Percentiles rank a stretch among this genome's conserved stretches.
phyloP scores from a whole-genome alignment of 164 flowering plant genomes.

The Brasenia schreberi region DNA sequence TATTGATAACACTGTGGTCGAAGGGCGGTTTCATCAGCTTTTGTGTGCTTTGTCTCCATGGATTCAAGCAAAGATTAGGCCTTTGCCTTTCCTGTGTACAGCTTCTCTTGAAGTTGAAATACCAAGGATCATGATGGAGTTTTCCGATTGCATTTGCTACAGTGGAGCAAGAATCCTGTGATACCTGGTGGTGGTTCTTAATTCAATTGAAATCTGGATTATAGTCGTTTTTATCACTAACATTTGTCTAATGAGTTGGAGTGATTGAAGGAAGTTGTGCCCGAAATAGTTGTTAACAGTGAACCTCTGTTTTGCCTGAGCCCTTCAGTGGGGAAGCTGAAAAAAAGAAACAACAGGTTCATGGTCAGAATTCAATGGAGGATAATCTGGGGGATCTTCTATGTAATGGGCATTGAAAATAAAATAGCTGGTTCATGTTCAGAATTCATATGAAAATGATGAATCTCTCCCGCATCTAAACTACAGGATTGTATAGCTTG shows the following conservation, averaged over 20 bases:
- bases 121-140: constrained; percentile 65
- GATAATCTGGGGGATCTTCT: constrained; percentile 53
- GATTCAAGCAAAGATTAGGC: constrained; percentile 61
- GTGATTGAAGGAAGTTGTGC: constrained; percentile 40
- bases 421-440: no score
- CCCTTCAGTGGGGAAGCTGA: constrained; percentile 49
- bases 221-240: constrained; percentile 23
- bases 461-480: constrained; percentile 33
- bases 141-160: constrained; percentile 75
- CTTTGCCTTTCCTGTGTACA: constrained; percentile 58
- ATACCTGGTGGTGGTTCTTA: constrained; percentile 74
- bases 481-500: constrained; percentile 48
- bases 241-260: constrained; percentile 55
- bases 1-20: no score
- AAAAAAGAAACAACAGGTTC: constrained; percentile 43
- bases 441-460: constrained; percentile 33
- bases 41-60: constrained; percentile 49
- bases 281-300: constrained; percentile 35
- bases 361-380: constrained; percentile 48
- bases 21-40: constrained; percentile 56
- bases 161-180: constrained; percentile 53
- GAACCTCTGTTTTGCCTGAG: constrained; percentile 49
- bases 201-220: constrained; percentile 36
- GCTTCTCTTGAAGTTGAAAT: constrained; percentile 47
- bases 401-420: constrained; percentile 54